phyloP scores from a whole-genome alignment of 805 yeast species.

The Saturnispora serradocipensis region DNA sequence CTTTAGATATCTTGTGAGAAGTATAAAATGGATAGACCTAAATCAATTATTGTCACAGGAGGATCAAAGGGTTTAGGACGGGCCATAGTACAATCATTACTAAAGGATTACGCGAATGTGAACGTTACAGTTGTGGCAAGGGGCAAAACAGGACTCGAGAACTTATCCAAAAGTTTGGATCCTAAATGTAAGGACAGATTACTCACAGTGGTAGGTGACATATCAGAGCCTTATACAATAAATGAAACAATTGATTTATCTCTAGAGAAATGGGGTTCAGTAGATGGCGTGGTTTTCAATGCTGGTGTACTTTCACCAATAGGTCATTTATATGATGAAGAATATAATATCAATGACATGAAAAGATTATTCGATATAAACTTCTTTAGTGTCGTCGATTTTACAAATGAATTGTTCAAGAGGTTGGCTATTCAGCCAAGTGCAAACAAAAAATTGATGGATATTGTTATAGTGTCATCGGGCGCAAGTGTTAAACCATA shows the following conservation, averaged over 20 bases:
- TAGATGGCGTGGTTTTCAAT: constrained; percentile 63
- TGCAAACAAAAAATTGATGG: neutral
- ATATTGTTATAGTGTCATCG: constrained; percentile 71
- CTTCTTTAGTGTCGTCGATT: constrained; percentile 61
- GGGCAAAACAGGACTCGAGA: constrained; percentile 36
- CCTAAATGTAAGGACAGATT: constrained; percentile 43
- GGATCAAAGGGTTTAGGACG: constrained; percentile 77
- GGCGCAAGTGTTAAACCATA: constrained; percentile 68
- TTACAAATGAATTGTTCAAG: constrained; percentile 44
- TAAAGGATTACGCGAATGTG: constrained; percentile 27
- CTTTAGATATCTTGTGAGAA: neutral
- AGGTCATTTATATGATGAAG: constrained; percentile 33
- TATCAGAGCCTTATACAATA: constrained; percentile 35
- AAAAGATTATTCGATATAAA: constrained; percentile 61
- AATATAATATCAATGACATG: constrained; percentile 51
- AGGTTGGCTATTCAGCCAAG: constrained; percentile 39
- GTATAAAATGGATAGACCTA: neutral
- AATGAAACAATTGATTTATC: constrained; percentile 36
- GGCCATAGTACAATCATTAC: constrained; percentile 49
- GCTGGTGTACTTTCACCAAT: constrained; percentile 86
- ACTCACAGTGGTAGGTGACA: constrained; percentile 49
- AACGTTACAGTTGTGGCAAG: constrained; percentile 69
- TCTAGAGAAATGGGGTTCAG: constrained; percentile 39
- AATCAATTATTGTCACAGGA: constrained; percentile 43
- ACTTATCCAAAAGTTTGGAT: constrained; percentile 27